Evolutionary conservation across 1,284 basidiomycete genomes (phyloP).

Genomic region (Naganishia liquefaciens): DNA sequence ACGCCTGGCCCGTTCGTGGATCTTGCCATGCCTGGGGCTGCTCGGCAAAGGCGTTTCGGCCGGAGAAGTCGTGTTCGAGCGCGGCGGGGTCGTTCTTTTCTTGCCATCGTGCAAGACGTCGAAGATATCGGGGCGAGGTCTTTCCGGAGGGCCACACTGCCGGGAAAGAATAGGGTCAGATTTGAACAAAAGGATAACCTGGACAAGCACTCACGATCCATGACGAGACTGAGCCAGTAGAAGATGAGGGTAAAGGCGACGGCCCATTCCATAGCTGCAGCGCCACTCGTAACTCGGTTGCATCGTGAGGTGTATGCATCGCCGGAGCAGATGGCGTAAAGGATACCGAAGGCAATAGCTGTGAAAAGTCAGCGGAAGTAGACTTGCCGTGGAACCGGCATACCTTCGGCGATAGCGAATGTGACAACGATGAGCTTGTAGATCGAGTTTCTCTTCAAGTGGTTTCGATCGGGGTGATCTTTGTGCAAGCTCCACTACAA

Average conservation of each 20-base stretch:
- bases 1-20: slow-evolving; percentile 24
- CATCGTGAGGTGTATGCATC: slow-evolving; percentile 41
- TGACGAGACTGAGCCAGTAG: slow-evolving; percentile 49
- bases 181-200: too few species aligned
- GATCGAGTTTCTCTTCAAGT: slow-evolving; percentile 55
- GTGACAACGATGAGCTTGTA: slow-evolving; percentile 55
- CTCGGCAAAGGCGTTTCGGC: slow-evolving; percentile 35
- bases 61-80: slow-evolving; percentile 48
- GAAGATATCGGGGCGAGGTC: slow-evolving; percentile 53
- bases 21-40: slow-evolving; percentile 29
- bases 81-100: slow-evolving; percentile 40
- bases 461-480: slow-evolving; percentile 54
- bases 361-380: neutral
- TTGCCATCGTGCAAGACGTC: slow-evolving; percentile 51
- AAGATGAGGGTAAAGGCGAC: slow-evolving; percentile 54
- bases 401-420: slow-evolving; percentile 48
- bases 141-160: slow-evolving; percentile 49
- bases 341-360: slow-evolving; percentile 56
- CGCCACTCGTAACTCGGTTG: slow-evolving; percentile 53
- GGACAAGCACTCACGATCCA: slow-evolving; percentile 37
- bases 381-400: neutral
- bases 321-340: slow-evolving; percentile 45
- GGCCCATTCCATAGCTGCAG: slow-evolving; percentile 55
- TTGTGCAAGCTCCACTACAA: slow-evolving; percentile 50
- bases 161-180: neutral